Conservation (phyloP, 352 stramenopile genomes). For the Blastocystis sp. region DNA sequence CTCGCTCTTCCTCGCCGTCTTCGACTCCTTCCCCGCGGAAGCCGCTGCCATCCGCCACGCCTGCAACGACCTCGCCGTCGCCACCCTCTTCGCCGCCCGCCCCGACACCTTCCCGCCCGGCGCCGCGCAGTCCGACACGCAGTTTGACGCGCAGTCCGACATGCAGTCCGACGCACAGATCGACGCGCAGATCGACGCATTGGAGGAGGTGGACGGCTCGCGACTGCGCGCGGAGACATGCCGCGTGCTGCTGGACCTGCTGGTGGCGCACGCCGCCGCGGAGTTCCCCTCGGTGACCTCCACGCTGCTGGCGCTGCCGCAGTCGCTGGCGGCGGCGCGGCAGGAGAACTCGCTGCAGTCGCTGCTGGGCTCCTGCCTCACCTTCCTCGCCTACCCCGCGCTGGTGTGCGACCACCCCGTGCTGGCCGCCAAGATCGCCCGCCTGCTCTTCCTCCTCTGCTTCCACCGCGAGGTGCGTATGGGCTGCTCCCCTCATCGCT, state of each 20-base stretch:
- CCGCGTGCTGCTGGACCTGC: slow-evolving; percentile 1
- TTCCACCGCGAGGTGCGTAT: slow-evolving; percentile 14
- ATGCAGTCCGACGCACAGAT: neutral
- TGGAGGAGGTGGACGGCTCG: neutral
- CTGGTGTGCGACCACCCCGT: slow-evolving; percentile 4
- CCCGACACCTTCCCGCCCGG: neutral
- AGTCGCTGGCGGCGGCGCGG: neutral
- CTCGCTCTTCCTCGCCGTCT: slow-evolving; percentile 16
- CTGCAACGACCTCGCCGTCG: neutral
- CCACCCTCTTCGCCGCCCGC: neutral
- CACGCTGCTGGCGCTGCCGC: neutral
- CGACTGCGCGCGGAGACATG: neutral
- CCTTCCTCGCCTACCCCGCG: slow-evolving; percentile 9
- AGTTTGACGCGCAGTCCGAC: neutral
- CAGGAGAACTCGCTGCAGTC: neutral
- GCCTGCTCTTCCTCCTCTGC: slow-evolving; percentile 42
- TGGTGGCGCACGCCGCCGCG: neutral
- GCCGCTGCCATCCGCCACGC: neutral
- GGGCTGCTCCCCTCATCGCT: neutral
- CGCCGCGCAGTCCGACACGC: too few species aligned
- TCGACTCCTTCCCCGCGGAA: slow-evolving; percentile 28
- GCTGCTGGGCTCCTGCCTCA: neutral
- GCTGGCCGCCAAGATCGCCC: neutral
- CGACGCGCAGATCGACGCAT: too few species aligned
- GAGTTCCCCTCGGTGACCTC: slow-evolving; percentile 31